Conservation (phyloP, 306 rosid species). For the Hippophae gyantsensis region DNA sequence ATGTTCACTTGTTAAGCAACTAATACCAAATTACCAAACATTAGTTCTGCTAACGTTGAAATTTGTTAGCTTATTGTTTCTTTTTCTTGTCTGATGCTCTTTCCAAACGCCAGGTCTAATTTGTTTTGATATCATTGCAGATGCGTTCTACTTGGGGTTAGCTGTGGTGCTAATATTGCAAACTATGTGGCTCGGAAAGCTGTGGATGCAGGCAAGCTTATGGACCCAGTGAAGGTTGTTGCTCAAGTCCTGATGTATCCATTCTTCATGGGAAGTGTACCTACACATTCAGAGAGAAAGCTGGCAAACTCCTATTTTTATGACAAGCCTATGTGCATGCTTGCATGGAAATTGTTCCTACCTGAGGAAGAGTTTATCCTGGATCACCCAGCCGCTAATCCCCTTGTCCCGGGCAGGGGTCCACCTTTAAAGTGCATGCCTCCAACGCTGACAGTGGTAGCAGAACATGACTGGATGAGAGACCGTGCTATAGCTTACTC, state of each 20-base stretch:
- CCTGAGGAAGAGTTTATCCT: constrained; percentile 75
- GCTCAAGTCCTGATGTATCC: constrained; percentile 88
- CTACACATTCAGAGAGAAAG: constrained; percentile 87
- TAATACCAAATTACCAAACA: too few species aligned
- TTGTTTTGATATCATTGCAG: constrained; percentile 32
- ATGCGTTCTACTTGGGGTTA: constrained; percentile 94
- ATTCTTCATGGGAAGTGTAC: constrained; percentile 70
- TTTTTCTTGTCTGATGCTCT: too few species aligned
- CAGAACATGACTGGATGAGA: constrained; percentile 96
- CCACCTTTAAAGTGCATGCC: constrained; percentile 88
- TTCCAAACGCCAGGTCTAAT: constrained; percentile 9
- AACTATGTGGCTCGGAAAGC: constrained; percentile 85
- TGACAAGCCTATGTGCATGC: constrained; percentile 86
- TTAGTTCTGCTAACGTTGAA: too few species aligned
- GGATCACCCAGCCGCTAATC: constrained; percentile 90
- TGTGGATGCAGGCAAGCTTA: constrained; percentile 74
- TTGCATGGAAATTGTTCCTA: constrained; percentile 88
- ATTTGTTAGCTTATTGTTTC: too few species aligned
- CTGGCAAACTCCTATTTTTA: constrained; percentile 89
- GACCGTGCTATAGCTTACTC: constrained; percentile 96
- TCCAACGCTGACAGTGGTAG: constrained; percentile 84
- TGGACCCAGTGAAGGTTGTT: constrained; percentile 93
- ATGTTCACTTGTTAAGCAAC: too few species aligned
- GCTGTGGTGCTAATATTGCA: constrained; percentile 98
- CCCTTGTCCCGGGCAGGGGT: constrained; percentile 54